Evolutionary conservation across 331 rosid genomes (phyloP).

Genomic region (Cydonia oblonga): DNA sequence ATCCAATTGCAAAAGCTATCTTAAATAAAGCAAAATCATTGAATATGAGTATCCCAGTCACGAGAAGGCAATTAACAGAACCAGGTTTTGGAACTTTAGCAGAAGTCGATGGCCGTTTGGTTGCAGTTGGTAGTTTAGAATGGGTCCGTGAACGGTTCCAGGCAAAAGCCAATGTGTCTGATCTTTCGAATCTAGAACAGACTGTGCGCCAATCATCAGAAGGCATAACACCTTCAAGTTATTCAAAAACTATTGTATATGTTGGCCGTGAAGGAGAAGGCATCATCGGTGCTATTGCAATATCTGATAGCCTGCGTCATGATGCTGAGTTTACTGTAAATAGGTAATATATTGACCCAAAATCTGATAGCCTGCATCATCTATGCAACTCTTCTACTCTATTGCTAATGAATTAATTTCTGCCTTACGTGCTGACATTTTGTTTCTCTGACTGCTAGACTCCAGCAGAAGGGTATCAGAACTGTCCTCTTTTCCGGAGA

Average conservation of each 20-base stretch:
- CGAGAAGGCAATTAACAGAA: constrained; percentile 70
- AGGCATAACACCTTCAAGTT: constrained; percentile 36
- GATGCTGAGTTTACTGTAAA: constrained; percentile 67
- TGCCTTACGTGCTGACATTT: constrained; percentile 27
- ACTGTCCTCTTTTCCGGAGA: constrained; percentile 85
- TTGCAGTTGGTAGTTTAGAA: constrained; percentile 71
- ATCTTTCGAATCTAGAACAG: constrained; percentile 45
- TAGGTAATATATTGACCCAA: constrained; percentile 29
- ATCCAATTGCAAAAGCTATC: constrained; percentile 93
- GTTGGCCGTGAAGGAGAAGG: constrained; percentile 97
- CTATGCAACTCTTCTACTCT: not conserved
- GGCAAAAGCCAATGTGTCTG: constrained; percentile 27
- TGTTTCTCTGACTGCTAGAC: constrained; percentile 45
- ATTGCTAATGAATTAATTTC: constrained; percentile 1
- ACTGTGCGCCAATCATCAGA: constrained; percentile 37
- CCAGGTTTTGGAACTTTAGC: constrained; percentile 94
- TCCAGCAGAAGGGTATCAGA: constrained; percentile 83
- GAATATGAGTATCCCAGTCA: constrained; percentile 61
- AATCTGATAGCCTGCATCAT: not conserved
- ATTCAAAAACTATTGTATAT: constrained; percentile 77
- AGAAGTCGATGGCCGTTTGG: constrained; percentile 67
- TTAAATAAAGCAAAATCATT: constrained; percentile 64
- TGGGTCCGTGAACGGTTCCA: constrained; percentile 75
- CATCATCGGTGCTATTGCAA: constrained; percentile 71
- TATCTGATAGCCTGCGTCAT: constrained; percentile 75